These are phyloP conservation scores for Globisporangium irregulare DNA, from an alignment of 352 stramenopile species.

Conservation along the genomic window DNA sequence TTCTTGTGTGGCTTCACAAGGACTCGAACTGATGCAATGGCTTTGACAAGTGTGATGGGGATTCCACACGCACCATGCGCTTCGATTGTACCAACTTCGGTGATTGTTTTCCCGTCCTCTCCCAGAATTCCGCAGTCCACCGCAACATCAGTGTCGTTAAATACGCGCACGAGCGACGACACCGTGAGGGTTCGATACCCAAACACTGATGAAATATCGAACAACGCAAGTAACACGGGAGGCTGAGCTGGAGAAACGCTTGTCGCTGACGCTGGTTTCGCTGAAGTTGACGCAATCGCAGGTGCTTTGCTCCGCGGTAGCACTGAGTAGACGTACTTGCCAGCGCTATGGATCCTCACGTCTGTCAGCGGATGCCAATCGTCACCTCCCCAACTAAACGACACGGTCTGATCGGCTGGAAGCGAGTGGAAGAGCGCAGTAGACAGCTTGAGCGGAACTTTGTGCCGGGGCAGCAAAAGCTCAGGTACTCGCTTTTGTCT, in stretches of 20 bases:
- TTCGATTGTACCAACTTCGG: conserved; percentile 58
- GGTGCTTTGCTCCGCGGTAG: conserved; percentile 22
- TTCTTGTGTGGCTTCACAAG: conserved; percentile 54
- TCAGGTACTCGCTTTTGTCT: conserved; percentile 41
- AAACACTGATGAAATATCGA: conserved; percentile 70
- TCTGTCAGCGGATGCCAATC: conserved; percentile 75
- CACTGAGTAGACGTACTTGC: conserved; percentile 78
- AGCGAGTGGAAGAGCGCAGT: conserved; percentile 66
- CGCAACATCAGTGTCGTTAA: conserved; percentile 64
- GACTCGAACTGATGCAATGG: conserved; percentile 52
- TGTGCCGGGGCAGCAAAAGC: conserved; percentile 43
- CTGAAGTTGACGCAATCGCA: not conserved
- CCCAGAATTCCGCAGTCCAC: conserved; percentile 60
- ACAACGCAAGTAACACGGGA: conserved; percentile 52
- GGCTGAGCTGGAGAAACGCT: not conserved
- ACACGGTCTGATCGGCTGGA: conserved; percentile 68
- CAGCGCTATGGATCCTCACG: conserved; percentile 69
- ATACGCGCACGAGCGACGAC: conserved; percentile 73
- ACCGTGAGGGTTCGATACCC: conserved; percentile 77
- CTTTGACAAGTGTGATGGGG: conserved; percentile 57
- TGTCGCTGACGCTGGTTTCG: conserved; percentile 7
- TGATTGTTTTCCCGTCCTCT: conserved; percentile 56
- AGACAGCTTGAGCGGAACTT: conserved; percentile 69
- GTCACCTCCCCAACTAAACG: conserved; percentile 68
- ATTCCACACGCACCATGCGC: conserved; percentile 60